Conservation (phyloP, 805 yeast species). For the Pichia pseudocactophila region DNA sequence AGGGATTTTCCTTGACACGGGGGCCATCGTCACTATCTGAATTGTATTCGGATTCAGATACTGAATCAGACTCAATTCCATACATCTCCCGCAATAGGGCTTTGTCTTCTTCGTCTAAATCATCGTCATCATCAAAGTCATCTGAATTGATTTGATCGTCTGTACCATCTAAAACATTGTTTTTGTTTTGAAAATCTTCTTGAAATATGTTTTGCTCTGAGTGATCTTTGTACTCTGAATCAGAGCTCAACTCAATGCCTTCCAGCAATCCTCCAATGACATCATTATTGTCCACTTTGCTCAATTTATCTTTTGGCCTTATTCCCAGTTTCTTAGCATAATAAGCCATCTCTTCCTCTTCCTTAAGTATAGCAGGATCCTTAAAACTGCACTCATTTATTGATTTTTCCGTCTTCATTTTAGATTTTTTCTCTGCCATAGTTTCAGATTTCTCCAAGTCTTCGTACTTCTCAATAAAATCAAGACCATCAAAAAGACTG, state of each 20-base stretch:
- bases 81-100: conserved; percentile 26
- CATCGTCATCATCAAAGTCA: conserved; percentile 27
- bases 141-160: conserved; percentile 23
- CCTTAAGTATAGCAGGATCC: conserved; percentile 41
- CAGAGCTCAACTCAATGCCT: conserved; percentile 46
- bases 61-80: conserved; percentile 21
- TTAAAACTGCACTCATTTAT: conserved; percentile 32
- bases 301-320: conserved; percentile 44
- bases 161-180: conserved; percentile 14
- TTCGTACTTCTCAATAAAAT: conserved; percentile 26
- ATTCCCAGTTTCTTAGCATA: conserved; percentile 79
- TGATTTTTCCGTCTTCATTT: not conserved
- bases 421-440: conserved; percentile 4
- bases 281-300: conserved; percentile 59
- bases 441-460: conserved; percentile 14
- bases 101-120: conserved; percentile 26
- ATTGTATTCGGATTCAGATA: conserved; percentile 15
- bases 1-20: conserved; percentile 59
- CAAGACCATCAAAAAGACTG: conserved; percentile 69
- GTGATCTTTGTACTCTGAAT: conserved; percentile 1
- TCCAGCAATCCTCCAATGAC: conserved; percentile 73
- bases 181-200: too few relatives aligned
- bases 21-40: conserved; percentile 23
- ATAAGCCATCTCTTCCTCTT: conserved; percentile 71
- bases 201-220: too few relatives aligned